Evolutionary conservation across 108 stramenopile genomes (phyloP).

Genomic region (Mediolabrus comicus): DNA sequence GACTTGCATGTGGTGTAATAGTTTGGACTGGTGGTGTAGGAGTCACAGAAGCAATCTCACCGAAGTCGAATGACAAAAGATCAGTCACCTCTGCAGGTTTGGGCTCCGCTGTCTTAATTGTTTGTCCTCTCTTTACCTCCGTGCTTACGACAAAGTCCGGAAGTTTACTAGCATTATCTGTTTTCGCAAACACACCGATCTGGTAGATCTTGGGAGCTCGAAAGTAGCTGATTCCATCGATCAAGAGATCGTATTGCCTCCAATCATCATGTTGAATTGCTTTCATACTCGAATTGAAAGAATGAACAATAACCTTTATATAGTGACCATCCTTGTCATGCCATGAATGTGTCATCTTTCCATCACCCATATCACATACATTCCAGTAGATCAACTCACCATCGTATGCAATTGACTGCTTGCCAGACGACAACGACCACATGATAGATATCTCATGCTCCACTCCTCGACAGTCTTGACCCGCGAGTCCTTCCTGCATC

Average conservation of each 20-base stretch:
- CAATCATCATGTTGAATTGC: conserved; percentile 25
- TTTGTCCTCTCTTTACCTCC: not conserved
- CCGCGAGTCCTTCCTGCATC: conserved; percentile 22
- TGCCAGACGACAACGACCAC: conserved; percentile 50
- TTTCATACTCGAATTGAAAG: conserved; percentile 28
- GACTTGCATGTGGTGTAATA: not conserved
- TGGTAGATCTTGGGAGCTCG: conserved; percentile 37
- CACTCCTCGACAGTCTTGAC: conserved; percentile 45
- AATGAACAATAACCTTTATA: conserved; percentile 13
- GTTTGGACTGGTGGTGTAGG: not conserved
- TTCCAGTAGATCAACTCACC: conserved; percentile 27
- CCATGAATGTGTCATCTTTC: conserved; percentile 61
- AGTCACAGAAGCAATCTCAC: conserved; percentile 5
- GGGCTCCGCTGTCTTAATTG: not conserved
- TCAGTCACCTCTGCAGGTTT: conserved; percentile 26
- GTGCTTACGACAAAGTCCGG: not conserved
- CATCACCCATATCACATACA: conserved; percentile 22
- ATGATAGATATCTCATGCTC: conserved; percentile 49
- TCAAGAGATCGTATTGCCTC: conserved; percentile 46
- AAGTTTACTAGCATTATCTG: not conserved
- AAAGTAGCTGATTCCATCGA: conserved; percentile 44
- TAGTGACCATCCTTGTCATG: conserved; percentile 38
- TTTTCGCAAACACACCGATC: conserved; percentile 22
- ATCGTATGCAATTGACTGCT: conserved; percentile 34
- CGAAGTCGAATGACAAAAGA: conserved; percentile 44